Evolutionary conservation across 208 protist species (phyloP).

Genomic region (Crithidia thermophila): DNA sequence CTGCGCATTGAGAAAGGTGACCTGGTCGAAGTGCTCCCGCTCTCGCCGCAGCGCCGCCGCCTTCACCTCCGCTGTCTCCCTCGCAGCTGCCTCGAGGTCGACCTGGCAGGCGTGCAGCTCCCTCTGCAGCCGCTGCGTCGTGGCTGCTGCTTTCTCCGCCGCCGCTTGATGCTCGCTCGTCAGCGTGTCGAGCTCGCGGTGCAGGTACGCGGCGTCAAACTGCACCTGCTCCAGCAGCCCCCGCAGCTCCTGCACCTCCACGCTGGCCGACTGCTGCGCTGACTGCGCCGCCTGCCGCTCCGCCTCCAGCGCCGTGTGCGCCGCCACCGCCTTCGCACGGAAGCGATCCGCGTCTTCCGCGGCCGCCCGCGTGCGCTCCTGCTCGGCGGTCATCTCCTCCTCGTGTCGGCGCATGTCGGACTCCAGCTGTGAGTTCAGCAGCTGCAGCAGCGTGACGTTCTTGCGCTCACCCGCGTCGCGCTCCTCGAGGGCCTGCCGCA

Average conservation of each 20-base stretch:
- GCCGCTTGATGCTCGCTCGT: conserved; percentile 39
- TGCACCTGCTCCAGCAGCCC: conserved; percentile 83
- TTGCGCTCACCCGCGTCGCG: conserved; percentile 80
- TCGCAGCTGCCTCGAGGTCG: conserved; percentile 65
- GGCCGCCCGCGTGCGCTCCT: conserved; percentile 24
- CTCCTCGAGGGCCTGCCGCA: conserved; percentile 74
- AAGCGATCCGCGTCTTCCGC: conserved; percentile 43
- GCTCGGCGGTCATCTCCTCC: conserved; percentile 54
- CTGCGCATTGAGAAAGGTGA: conserved; percentile 90
- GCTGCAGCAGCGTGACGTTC: conserved; percentile 85
- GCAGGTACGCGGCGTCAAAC: conserved; percentile 82
- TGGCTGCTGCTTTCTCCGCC: conserved; percentile 38
- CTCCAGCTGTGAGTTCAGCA: conserved; percentile 83
- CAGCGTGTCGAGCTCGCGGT: conserved; percentile 60
- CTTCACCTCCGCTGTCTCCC: conserved; percentile 71
- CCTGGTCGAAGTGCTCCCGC: conserved; percentile 82
- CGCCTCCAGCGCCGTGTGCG: conserved; percentile 55
- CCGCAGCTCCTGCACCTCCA: conserved; percentile 71
- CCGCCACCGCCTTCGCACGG: conserved; percentile 47
- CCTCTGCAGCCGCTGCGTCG: conserved; percentile 29
- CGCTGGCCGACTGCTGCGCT: conserved; percentile 33
- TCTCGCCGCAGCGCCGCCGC: conserved; percentile 62
- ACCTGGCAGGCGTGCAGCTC: conserved; percentile 45
- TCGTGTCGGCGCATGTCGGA: conserved; percentile 74
- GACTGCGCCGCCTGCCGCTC: conserved; percentile 43